Evolutionary conservation across 179 eudicot genomes (phyloP).

Genomic region (Spinacia oleracea): DNA sequence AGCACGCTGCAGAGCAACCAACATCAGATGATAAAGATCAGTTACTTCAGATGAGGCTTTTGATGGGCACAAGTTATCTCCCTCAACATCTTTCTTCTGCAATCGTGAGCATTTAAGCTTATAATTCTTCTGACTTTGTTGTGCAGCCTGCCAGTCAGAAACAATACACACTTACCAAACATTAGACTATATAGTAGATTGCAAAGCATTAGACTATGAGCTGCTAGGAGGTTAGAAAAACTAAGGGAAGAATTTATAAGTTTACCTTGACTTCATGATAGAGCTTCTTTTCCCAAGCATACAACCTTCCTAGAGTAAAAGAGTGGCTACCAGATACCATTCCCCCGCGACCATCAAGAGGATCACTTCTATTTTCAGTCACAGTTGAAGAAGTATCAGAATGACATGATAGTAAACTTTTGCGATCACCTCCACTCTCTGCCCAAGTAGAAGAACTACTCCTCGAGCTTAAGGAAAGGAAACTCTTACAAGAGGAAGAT

Average conservation of each 20-base stretch:
- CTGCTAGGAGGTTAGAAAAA: background rate
- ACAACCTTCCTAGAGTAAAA: conserved; percentile 50
- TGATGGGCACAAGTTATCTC: conserved; percentile 29
- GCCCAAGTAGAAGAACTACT: conserved; percentile 45
- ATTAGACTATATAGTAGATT: background rate
- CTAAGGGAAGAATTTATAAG: background rate
- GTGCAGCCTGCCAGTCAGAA: conserved; percentile 43
- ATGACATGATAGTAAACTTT: conserved; percentile 45
- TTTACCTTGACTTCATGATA: conserved; percentile 59
- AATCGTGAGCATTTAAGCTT: conserved; percentile 44
- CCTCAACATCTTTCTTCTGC: conserved; percentile 29
- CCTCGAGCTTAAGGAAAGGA: conserved; percentile 38
- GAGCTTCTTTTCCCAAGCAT: conserved; percentile 73
- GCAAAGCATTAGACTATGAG: background rate
- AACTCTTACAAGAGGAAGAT: conserved; percentile 45
- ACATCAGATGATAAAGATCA: conserved; percentile 42
- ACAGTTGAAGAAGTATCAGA: conserved; percentile 42
- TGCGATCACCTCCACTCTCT: conserved; percentile 39
- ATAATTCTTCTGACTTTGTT: conserved; percentile 39
- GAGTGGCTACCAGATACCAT: conserved; percentile 68
- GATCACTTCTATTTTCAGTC: conserved; percentile 36
- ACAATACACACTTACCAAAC: background rate
- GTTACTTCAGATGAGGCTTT: conserved; percentile 38
- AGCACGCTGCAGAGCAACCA: conserved; percentile 39
- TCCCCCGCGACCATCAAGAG: conserved; percentile 36